Percentiles rank a stretch among this genome's conserved stretches.
Evolutionary conservation across 257 asterid species (phyloP).

Genomic region (Asclepias syriaca): DNA sequence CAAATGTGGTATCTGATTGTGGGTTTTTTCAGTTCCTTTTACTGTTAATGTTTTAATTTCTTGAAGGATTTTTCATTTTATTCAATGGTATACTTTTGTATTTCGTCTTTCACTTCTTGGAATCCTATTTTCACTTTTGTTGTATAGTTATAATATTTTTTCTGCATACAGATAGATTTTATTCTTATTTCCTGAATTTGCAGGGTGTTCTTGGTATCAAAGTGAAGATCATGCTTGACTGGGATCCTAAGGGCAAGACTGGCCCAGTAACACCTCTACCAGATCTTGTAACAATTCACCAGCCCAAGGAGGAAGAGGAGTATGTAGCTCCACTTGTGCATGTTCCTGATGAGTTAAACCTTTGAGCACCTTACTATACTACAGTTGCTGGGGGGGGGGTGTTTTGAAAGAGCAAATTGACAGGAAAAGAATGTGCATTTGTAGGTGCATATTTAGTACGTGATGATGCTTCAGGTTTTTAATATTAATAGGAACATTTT

Average conservation of each 20-base stretch:
- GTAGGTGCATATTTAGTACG: neutral
- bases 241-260: conserved; percentile 58
- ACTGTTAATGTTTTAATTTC: neutral
- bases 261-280: conserved; percentile 50
- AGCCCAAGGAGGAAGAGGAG: conserved; percentile 50
- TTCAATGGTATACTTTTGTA: neutral
- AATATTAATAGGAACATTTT: conserved; percentile 10
- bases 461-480: neutral
- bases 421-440: neutral
- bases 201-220: conserved; percentile 56
- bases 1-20: neutral
- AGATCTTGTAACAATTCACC: conserved; percentile 53
- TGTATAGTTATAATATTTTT: neutral
- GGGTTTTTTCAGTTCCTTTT: too few relatives aligned
- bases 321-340: conserved; percentile 17
- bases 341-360: conserved; percentile 30
- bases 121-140: too few relatives aligned
- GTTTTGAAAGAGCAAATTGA: neutral
- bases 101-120: neutral
- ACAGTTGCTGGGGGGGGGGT: neutral
- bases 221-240: conserved; percentile 63
- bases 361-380: conserved; percentile 6
- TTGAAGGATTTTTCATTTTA: neutral
- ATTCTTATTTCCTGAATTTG: neutral
- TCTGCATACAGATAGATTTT: neutral